Evolutionary conservation across 352 stramenopile genomes (phyloP), one percentile per base, ranked within the genome.

Genomic region (Phytophthora ohioensis): DNA sequence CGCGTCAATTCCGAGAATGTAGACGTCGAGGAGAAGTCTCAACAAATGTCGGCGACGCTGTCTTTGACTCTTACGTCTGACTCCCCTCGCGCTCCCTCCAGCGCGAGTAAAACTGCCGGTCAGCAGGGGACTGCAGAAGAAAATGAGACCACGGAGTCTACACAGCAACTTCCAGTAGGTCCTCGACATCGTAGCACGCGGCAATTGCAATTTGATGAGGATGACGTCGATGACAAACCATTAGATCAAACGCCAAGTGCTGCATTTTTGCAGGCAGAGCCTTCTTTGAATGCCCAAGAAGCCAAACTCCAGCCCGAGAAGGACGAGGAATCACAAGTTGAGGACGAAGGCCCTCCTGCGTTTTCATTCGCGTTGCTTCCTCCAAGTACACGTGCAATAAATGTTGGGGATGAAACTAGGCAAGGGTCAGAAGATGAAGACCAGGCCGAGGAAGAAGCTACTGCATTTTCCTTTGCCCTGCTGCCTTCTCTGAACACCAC

Each of bases 151-250:
- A 58, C 54, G 3, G 35, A 67, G 3, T 30, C 31, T 42, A 39
- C 55, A 32, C 38, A 56, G 21, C 39, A 57, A 42, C 67, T 76
- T 62, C 55, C 62, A 36, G 52, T 38, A 46, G 52, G 53, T 3
- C 53, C 77, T 69, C 65, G 57, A 34, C 49, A 60, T 53, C 55
- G 60, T 51, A 75, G 69, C 34, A 87, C 81, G 5, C 78, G 84
- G 8, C 71, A 84, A 34, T 63, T 93, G 49, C 69, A 74, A 41
- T 93, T 91, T 64, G 76, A 84, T 42, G 64, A 64, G 0, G 36
- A 62, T 10, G 55, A 71, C 21, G 31, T 38, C 2, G 21, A 17
- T 38, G 41, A 8, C 2, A 55, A 58, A 8, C 35, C 54, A 8
- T 48, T 56, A 17, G 36, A 69, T 52, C 48, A 62, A 59, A 49